Base-by-base conservation (phyloP, 2,329 filamentous ascomycete genomes). In the Colletotrichum cereale region DNA sequence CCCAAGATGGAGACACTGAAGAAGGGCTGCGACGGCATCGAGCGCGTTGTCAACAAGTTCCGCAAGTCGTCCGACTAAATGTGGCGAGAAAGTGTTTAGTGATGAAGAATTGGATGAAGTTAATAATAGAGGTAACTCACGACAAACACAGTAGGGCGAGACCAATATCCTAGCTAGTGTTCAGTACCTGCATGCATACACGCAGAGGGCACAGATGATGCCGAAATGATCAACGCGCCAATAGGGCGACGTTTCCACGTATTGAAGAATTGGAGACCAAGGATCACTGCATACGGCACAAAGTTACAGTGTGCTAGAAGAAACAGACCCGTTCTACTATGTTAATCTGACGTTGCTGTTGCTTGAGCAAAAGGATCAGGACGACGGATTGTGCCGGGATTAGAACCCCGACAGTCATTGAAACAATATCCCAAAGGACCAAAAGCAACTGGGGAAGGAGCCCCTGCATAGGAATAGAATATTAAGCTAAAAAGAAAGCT, bases 11-110 rank as follows among this genome's bases (percentile, higher is more conserved):
- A 95, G 14, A 89, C 90, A 48, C 84, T 97, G 67, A 90, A 92
- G 86, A 90, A 88, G 83, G 94, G 94, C 42, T 87, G 96, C 73
- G 93, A 97, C 79, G 93, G 92, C 50, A 96, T 97, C 77, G 93
- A 97, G 86, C 87, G 92, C 66, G 92, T 96, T 26, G 87, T 97
- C 65, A 90, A 88, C 78, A 93, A 92, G 89, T 92, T 62, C 47
- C 60, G 60, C 60, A 83, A 79, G 85, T 82, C 63, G 44, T 44
- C 53, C n/a, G 24, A 16, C 34, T 44, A 36, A 24, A 48, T 38
- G 48, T 8, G 14, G n/a, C 6, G 34, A 16, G 14, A 26, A 21
- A 36, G 21, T 40, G 38, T n/a, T 53, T 12, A 7, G 24, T 18
- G 24, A 34, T 53, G 42, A n/a, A 50, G 14, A 21, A 10, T 34